Base-by-base conservation (phyloP, 805 yeast genomes). In the Priceomyces castillae region DNA sequence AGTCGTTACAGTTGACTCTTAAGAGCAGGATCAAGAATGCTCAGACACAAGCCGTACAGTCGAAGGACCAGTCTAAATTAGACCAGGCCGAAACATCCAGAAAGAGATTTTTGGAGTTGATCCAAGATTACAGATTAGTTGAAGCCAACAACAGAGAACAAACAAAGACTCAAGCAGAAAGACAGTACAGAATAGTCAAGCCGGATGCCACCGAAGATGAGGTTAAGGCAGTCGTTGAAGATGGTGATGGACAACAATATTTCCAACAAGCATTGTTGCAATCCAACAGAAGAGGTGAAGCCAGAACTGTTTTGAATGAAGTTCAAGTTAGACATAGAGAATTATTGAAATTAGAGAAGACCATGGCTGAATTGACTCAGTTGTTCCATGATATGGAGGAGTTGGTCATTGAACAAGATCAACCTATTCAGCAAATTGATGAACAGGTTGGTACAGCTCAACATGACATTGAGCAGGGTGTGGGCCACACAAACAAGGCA, bases 261-360 rank as follows among this genome's bases (percentile, higher is more conserved):
- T 94, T 94, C 70, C 89, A 95, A 46, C 96, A 90, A 68, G 97
- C 97, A 14, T 75, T 89, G 51, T 74, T 84, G 71, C 85, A 85
- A 67, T 83, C 90, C 42, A 86, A 87, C 61, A 83, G 95, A 69
- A 80, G 90, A 61, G 96, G 96, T 55, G 97, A 94, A 69, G 97
- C 98, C 34, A 81, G 94, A 65, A 82, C 97, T 26, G 98, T 95
- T 2, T 77, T 94, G 56, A 87, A 89, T 58, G 98, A 94, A 71
- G 98, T 94, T 44, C 97, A 92, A 71, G 82, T 86, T 40, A 84
- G 99, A 71, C 98, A 94, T 72, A 84, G 86, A 63, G 98, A 94
- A 71, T 81, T 94, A 59, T 86, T 88, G 71, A 87, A 89, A 73
- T 84, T 94, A 67, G 98, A 92, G 69, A 83, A 88, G 70, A 85